A percentile compares a stretch with the other conserved stretches of the same genome.
Evolutionary conservation across 1,284 basidiomycete species (phyloP).

Genomic region (Paramarasmius palmivorus): DNA sequence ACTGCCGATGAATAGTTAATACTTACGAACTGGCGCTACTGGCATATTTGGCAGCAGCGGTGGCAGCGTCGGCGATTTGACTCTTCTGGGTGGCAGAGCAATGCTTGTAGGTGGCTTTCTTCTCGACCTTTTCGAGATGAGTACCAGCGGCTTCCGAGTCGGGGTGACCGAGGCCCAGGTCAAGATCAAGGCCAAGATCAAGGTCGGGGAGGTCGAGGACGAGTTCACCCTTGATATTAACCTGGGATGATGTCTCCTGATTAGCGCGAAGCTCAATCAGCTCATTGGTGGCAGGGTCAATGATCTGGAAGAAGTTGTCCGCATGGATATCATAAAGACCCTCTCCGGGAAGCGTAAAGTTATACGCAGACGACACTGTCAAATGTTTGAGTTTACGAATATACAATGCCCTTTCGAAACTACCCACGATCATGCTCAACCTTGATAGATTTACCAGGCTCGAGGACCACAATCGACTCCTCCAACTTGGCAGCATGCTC

Average conservation of each 20-base stretch:
- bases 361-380: slow-evolving; percentile 46
- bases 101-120: slow-evolving; percentile 38
- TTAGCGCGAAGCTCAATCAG: slow-evolving; percentile 13
- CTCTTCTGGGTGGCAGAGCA: slow-evolving; percentile 41
- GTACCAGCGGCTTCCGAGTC: too few species aligned
- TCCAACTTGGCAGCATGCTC: slow-evolving; percentile 23
- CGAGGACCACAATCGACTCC: slow-evolving; percentile 36
- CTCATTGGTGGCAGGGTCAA: slow-evolving; percentile 29
- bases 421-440: slow-evolving; percentile 44
- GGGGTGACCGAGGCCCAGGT: too few species aligned
- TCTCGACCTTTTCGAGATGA: slow-evolving; percentile 21
- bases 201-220: too few species aligned
- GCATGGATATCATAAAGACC: slow-evolving; percentile 43
- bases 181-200: too few species aligned
- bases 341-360: slow-evolving; percentile 43
- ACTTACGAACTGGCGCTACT: slow-evolving; percentile 30
- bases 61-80: slow-evolving; percentile 34
- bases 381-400: not conserved
- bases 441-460: slow-evolving; percentile 40
- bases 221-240: slow-evolving; percentile 38
- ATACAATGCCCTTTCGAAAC: not conserved
- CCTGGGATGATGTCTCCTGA: slow-evolving; percentile 28
- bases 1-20: not conserved
- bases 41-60: slow-evolving; percentile 42
- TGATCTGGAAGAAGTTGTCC: slow-evolving; percentile 43